Base-by-base conservation (phyloP, 192 early-diverging fungal genomes). In the Cladochytrium replicatum region DNA sequence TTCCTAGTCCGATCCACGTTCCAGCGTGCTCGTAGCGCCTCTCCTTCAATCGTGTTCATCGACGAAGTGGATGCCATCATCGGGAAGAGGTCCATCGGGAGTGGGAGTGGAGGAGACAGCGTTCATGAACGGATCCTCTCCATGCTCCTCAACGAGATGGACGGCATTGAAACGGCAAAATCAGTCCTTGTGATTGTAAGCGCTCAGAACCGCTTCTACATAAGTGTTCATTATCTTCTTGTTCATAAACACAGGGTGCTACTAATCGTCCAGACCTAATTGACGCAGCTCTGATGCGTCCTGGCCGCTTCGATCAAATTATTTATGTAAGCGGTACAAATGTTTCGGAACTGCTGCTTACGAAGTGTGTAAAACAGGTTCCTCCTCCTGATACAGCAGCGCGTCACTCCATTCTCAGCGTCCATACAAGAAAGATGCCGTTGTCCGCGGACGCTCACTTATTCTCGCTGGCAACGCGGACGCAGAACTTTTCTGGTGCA, bases 21-120 rank as follows among this genome's bases (percentile, higher is more conserved):
- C 55, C 77, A 83, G 29, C 66, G 80, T 19, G 96, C 96, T 0
- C 70, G 93, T 2, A 52, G 85, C 0, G 63, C 82, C 0, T 65
- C 75, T 6, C 96, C 96, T 1, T 75, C 88, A 2, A 77, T 99
- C 11, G 67, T 99, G 28, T 99, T 99, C 67, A 74, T 99, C 30
- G 96, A 99, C 66, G 96, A 99, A 61, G 75, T 96, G 30, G 96
- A 99, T 34, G 83, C 93, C 0, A 85, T 99, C 50, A 93, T 95
- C 0, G 96, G 96, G 2, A 91, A 85, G 58, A 66, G 52, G 8
- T 28, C 38, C 30, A 27, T 13, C 19, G 63, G 64, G 1, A 47
- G 46, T 15, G 68, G 69, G 6, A 72, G 69, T 19, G 55, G 66
- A 6, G 67, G 70, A 17, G 87, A 84, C n/a, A 79, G 90, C 0